phyloP scores from a whole-genome alignment of 78 protist genomes.

The Thecamonas trahens region DNA sequence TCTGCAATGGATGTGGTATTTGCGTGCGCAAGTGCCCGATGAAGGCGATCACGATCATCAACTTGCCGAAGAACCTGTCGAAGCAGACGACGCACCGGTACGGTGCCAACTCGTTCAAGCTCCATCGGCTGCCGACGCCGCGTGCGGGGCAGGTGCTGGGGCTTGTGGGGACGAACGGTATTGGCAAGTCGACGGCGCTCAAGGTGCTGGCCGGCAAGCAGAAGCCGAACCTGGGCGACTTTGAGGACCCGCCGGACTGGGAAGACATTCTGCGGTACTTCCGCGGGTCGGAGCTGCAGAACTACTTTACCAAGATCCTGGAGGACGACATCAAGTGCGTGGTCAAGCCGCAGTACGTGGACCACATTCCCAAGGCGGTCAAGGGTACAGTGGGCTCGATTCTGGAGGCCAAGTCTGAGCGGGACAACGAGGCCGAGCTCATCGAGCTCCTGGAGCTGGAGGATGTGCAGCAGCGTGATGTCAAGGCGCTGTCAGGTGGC shows the following conservation, averaged over 20 bases:
- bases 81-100: slow-evolving; percentile 93
- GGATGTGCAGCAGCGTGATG: slow-evolving; percentile 56
- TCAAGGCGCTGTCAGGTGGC: slow-evolving; percentile 95
- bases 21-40: slow-evolving; percentile 97
- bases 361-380: slow-evolving; percentile 87
- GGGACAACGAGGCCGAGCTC: neutral
- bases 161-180: slow-evolving; percentile 98
- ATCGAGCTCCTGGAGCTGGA: slow-evolving; percentile 55
- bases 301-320: slow-evolving; percentile 86
- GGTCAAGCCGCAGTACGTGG: slow-evolving; percentile 99
- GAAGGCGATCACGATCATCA: slow-evolving; percentile 97
- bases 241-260: slow-evolving; percentile 94
- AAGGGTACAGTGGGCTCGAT: slow-evolving; percentile 78
- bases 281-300: slow-evolving; percentile 98
- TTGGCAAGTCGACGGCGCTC: slow-evolving; percentile 99
- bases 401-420: slow-evolving; percentile 56
- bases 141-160: slow-evolving; percentile 99
- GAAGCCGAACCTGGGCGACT: slow-evolving; percentile 98
- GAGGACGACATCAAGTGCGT: slow-evolving; percentile 83
- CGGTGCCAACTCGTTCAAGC: slow-evolving; percentile 97
- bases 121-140: slow-evolving; percentile 96
- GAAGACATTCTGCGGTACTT: slow-evolving; percentile 90
- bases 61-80: slow-evolving; percentile 91
- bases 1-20: slow-evolving; percentile 99
- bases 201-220: slow-evolving; percentile 91